A percentile compares a stretch with the other conserved stretches of the same genome.
phyloP scores from a whole-genome alignment of 2,329 filamentous ascomycete species.

The Aspergillus clavatus region DNA sequence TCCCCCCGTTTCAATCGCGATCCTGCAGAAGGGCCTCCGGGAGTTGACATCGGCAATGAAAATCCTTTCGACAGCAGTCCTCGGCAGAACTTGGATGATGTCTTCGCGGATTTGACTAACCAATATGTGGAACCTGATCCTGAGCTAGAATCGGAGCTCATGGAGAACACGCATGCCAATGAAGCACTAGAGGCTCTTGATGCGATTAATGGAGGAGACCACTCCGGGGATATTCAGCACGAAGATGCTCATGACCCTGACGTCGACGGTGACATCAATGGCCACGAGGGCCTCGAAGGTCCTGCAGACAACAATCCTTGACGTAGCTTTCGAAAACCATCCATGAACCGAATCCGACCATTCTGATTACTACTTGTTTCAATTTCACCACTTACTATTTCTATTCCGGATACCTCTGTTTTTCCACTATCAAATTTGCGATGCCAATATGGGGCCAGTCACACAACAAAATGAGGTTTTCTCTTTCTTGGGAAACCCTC shows the following conservation, averaged over 20 bases:
- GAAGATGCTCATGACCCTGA: constrained; percentile 20
- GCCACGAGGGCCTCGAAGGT: constrained; percentile 20
- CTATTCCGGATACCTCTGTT: neutral
- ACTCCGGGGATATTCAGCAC: constrained; percentile 26
- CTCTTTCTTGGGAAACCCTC: neutral
- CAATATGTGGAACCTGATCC: constrained; percentile 36
- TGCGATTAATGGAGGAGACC: constrained; percentile 35
- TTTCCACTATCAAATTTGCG: neutral
- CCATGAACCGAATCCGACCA: neutral
- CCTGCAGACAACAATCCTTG: constrained; percentile 11
- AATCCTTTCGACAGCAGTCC: constrained; percentile 38
- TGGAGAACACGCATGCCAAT: constrained; percentile 45
- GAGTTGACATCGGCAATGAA: constrained; percentile 27
- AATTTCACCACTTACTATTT: neutral
- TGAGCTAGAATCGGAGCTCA: constrained; percentile 26
- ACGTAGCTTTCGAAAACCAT: neutral
- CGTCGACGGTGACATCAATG: constrained; percentile 17
- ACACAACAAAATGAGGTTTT: neutral
- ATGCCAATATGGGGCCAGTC: neutral
- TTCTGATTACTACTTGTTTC: too few relatives aligned
- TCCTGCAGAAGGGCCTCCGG: constrained; percentile 28
- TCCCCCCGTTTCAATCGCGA: constrained; percentile 36
- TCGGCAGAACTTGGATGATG: constrained; percentile 39
- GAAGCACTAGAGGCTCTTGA: constrained; percentile 44
- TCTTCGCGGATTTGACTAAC: constrained; percentile 46